phyloP scores from a whole-genome alignment of 139 green algal species.

The Deuterostichococcus epilithicus region DNA sequence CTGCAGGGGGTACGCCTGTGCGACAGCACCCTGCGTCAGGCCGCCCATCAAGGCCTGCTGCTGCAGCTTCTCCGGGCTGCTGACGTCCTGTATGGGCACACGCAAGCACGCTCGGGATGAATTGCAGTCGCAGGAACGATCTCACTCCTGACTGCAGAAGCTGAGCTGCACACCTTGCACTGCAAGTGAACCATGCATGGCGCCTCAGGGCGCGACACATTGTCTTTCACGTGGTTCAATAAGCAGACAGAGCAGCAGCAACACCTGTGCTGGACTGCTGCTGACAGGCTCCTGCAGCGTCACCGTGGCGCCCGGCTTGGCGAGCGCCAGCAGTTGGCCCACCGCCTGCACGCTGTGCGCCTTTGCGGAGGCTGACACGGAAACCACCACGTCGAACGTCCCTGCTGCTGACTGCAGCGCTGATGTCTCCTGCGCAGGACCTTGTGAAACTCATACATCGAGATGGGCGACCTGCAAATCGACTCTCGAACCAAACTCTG shows the following conservation, averaged over 20 bases:
- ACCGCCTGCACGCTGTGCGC: background rate
- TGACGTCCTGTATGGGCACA: background rate
- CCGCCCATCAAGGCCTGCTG: constrained; percentile 43
- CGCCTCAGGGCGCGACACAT: too few relatives aligned
- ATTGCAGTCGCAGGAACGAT: too few relatives aligned
- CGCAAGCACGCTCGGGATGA: too few relatives aligned
- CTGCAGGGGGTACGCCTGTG: background rate
- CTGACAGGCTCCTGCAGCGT: constrained; percentile 23
- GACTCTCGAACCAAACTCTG: too few relatives aligned
- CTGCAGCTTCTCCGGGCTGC: background rate
- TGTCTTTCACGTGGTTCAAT: too few relatives aligned
- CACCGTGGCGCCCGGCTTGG: constrained; percentile 28
- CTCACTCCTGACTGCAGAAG: too few relatives aligned
- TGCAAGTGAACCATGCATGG: too few relatives aligned
- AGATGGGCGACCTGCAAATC: too few relatives aligned
- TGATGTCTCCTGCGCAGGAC: constrained; percentile 24
- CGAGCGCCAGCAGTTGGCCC: background rate
- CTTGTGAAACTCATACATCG: constrained; percentile 12
- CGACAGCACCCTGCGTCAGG: constrained; percentile 19
- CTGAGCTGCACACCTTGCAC: too few relatives aligned
- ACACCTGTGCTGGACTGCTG: background rate
- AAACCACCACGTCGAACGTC: background rate
- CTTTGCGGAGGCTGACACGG: background rate
- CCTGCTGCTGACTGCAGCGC: constrained; percentile 11
- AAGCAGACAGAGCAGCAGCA: too few relatives aligned